Evolutionary conservation across 257 asterid species (phyloP).

Genomic region (Cruciata laevipes): DNA sequence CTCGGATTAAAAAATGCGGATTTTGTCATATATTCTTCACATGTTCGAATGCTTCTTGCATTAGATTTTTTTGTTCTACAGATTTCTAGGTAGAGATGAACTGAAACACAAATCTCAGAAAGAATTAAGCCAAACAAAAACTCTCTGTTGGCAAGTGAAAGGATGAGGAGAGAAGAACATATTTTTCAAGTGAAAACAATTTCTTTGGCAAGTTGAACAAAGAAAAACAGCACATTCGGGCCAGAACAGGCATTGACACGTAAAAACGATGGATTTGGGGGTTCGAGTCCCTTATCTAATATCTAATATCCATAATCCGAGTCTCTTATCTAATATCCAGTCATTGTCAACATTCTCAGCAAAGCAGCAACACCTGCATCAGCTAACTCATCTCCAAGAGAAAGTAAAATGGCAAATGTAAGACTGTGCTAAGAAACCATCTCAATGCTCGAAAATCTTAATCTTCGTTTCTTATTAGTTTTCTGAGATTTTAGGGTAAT

Average conservation of each 20-base stretch:
- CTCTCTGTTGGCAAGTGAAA: not conserved
- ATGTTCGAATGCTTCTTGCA: not conserved
- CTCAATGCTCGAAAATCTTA: no score
- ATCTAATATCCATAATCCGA: no score
- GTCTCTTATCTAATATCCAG: no score
- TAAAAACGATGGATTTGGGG: not conserved
- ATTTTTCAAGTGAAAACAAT: not conserved
- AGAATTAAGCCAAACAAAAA: not conserved
- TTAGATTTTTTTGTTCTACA: no score
- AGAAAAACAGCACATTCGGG: not conserved
- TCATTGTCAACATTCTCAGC: not conserved
- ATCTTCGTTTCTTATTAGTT: no score
- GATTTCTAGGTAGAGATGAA: not conserved
- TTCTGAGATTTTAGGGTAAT: not conserved
- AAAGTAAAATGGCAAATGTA: not conserved
- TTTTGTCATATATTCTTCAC: not conserved
- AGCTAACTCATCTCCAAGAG: not conserved
- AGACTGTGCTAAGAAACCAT: not conserved
- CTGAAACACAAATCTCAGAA: not conserved
- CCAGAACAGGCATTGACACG: not conserved
- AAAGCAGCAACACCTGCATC: not conserved
- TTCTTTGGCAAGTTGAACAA: not conserved
- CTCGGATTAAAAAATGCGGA: not conserved
- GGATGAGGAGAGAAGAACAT: not conserved
- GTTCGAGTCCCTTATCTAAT: not conserved